phyloP scores from a whole-genome alignment of 208 protist species.

The Porcisia hertigi region DNA sequence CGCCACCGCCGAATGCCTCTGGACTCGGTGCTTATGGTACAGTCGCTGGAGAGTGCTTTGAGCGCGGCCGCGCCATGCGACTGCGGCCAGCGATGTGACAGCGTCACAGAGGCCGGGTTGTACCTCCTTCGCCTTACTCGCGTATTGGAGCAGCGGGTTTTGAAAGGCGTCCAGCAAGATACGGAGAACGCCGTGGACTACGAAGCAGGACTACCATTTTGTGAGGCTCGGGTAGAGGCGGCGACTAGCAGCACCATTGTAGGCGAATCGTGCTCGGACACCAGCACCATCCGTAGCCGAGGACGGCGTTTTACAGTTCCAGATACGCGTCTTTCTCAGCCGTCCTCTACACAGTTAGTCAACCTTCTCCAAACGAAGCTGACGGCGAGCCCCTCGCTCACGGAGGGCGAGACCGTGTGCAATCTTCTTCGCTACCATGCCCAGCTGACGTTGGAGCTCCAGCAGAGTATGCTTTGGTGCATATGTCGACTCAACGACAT shows the following conservation, averaged over 20 bases:
- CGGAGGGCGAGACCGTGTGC: neutral
- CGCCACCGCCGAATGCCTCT: neutral
- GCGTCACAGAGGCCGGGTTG: slow-evolving; percentile 23
- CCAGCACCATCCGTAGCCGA: slow-evolving; percentile 13
- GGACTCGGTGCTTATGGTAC: neutral
- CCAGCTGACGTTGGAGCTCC: slow-evolving; percentile 30
- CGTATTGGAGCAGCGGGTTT: slow-evolving; percentile 31
- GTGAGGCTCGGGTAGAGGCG: neutral
- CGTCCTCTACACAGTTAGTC: neutral
- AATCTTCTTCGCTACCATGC: slow-evolving; percentile 30
- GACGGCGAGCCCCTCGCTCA: neutral
- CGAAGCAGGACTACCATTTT: too few relatives aligned
- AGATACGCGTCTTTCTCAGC: neutral
- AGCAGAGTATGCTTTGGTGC: slow-evolving; percentile 33
- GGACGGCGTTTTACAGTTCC: slow-evolving; percentile 23
- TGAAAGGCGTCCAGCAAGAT: slow-evolving; percentile 13
- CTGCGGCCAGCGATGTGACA: slow-evolving; percentile 5
- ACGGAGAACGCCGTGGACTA: neutral
- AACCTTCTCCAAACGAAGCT: neutral
- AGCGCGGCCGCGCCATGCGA: neutral
- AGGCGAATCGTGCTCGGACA: neutral
- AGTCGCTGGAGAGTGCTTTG: slow-evolving; percentile 9
- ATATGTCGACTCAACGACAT: slow-evolving; percentile 20
- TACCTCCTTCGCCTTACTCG: slow-evolving; percentile 40
- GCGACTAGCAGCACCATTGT: neutral